Base-by-base conservation (phyloP, 2,329 filamentous ascomycete species). In the Venturiaceae sp. region DNA sequence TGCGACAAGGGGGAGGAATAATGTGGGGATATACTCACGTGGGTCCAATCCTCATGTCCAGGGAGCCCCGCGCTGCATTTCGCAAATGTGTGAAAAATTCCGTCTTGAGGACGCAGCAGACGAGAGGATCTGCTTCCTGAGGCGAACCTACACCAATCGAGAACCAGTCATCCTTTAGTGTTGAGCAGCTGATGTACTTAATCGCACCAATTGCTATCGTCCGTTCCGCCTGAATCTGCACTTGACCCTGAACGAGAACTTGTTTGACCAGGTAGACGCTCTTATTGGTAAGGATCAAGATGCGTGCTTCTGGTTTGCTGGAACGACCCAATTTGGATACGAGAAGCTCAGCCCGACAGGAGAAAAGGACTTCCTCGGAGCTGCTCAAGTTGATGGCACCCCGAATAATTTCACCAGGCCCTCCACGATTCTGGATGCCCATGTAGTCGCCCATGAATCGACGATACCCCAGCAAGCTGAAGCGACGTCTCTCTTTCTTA, bases 271-370 rank as follows among this genome's bases (percentile, higher is more conserved):
- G 84, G 71, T 96, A 96, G 65, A 96, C 86, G 69, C 90, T 91
- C 74, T 83, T 87, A 72, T 82, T 88, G 2, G 92, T 96, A 62
- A 99, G 77, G 33, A 99, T 79, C 55, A 99, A 75, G 52, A 88
- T 90, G 55, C 94, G 85, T 58, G 92, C 88, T 68, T 90, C 90
- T 1, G 90, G 85, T 74, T 97, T 97, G 77, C 91, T 96, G 33
- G 92, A 97, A 62, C 94, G 87, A 63, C 94, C 94, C 68, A 99
- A 94, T 70, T 99, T 99, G 59, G 91, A 90, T 61, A 97, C 88
- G 56, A 99, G 75, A 26, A 95, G 73, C 72, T 99, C 92, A 55
- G 87, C 90, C 65, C 92, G 87, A 71, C 91, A 95, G 3, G 94
- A 96, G 74, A 97, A 99, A 5, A 95, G 75, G 13, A 86, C 82